A percentile compares a stretch with the other conserved stretches of the same genome.
phyloP scores from a whole-genome alignment of 2,329 filamentous ascomycete species.

The Cytospora schulzeri region DNA sequence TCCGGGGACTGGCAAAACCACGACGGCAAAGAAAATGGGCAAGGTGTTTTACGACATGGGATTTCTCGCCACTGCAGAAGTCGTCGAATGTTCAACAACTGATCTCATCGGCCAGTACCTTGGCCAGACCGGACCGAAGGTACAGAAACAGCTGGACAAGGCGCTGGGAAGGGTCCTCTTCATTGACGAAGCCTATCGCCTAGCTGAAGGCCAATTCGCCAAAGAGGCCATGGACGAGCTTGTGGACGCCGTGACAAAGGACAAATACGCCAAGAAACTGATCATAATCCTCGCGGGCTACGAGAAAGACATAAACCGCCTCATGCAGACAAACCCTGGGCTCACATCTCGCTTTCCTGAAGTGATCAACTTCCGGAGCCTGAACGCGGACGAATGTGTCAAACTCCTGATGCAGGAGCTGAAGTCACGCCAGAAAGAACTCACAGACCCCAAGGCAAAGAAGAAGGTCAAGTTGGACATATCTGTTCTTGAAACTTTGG shows the following conservation, averaged over 20 bases:
- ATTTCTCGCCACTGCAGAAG: slow-evolving; percentile 60
- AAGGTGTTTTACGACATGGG: slow-evolving; percentile 67
- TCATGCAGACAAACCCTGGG: slow-evolving; percentile 64
- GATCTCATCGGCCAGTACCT: slow-evolving; percentile 70
- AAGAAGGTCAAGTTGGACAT: slow-evolving; percentile 32
- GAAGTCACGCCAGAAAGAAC: slow-evolving; percentile 32
- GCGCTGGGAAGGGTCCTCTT: slow-evolving; percentile 69
- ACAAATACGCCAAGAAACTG: slow-evolving; percentile 59
- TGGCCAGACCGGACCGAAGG: slow-evolving; percentile 71
- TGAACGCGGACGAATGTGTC: slow-evolving; percentile 48
- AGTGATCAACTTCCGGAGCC: slow-evolving; percentile 55
- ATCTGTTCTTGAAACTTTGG: slow-evolving; percentile 34
- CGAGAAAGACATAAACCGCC: slow-evolving; percentile 63
- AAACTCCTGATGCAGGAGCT: slow-evolving; percentile 42
- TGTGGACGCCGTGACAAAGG: slow-evolving; percentile 55
- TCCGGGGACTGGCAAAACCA: slow-evolving; percentile 67
- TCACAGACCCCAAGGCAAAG: too few species aligned
- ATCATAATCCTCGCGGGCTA: slow-evolving; percentile 73
- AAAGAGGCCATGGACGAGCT: slow-evolving; percentile 58
- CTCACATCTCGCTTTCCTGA: slow-evolving; percentile 68
- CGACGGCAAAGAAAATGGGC: slow-evolving; percentile 72
- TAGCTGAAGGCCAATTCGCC: slow-evolving; percentile 59
- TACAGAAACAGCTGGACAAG: slow-evolving; percentile 59
- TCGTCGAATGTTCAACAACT: slow-evolving; percentile 67
- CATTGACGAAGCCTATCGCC: slow-evolving; percentile 72